Conservation (phyloP, 2,329 filamentous ascomycete species). For the Aphanoascus verrucosus region DNA sequence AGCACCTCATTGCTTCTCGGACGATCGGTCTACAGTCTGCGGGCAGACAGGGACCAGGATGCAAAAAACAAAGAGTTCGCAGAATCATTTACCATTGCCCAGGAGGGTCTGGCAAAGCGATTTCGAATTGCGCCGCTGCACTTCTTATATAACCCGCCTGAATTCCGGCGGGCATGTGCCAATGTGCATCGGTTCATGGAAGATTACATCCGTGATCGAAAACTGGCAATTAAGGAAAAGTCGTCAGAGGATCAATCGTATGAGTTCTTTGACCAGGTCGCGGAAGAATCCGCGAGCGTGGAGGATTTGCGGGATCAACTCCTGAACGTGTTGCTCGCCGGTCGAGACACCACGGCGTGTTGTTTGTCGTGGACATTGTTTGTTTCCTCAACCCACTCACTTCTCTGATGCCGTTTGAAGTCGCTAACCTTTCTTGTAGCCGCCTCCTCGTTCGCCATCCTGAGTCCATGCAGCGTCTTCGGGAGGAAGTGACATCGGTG, state of each 20-base stretch:
- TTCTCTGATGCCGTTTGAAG: not conserved
- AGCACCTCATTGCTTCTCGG: conserved; percentile 72
- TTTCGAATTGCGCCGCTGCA: conserved; percentile 25
- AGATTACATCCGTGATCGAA: conserved; percentile 23
- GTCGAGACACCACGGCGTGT: conserved; percentile 42
- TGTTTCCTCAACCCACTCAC: conserved; percentile 14
- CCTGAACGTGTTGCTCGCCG: conserved; percentile 49
- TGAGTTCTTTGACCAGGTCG: conserved; percentile 63
- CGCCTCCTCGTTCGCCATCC: conserved; percentile 20
- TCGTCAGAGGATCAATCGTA: conserved; percentile 33
- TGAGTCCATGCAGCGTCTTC: conserved; percentile 15
- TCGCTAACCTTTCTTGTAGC: conserved; percentile 8
- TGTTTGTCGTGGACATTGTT: conserved; percentile 24
- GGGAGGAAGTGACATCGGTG: conserved; percentile 16
- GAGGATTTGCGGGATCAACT: conserved; percentile 62
- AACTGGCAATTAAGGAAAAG: conserved; percentile 56
- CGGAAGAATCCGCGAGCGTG: conserved; percentile 52
- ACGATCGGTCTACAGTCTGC: conserved; percentile 48
- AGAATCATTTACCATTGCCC: conserved; percentile 19
- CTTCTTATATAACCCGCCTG: conserved; percentile 23
- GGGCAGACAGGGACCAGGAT: not conserved
- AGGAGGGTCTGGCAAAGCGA: conserved; percentile 20
- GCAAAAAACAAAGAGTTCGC: conserved; percentile 17
- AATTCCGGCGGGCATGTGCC: conserved; percentile 24
- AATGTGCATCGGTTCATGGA: conserved; percentile 20